Conservation (phyloP, 2,329 filamentous ascomycete species). For the Trichoderma koningiopsis region DNA sequence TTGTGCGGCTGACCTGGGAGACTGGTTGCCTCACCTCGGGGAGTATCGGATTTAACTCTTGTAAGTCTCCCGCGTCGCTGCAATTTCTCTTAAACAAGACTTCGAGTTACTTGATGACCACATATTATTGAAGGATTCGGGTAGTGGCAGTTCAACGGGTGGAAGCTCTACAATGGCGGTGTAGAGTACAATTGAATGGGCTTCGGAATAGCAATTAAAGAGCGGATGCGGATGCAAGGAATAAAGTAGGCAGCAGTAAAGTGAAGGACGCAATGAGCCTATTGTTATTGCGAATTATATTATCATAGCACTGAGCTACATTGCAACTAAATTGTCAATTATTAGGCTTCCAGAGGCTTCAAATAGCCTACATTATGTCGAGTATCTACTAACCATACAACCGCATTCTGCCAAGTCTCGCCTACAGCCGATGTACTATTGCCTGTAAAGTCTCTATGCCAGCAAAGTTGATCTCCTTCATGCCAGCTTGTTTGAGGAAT, state of each 20-base stretch:
- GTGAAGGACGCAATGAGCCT: background rate
- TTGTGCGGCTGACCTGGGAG: background rate
- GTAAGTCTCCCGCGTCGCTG: background rate
- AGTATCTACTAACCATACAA: background rate
- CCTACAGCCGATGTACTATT: no score
- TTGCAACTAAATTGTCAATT: background rate
- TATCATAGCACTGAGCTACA: background rate
- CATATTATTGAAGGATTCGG: background rate
- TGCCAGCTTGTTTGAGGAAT: background rate
- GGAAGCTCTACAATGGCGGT: background rate
- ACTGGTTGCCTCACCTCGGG: background rate
- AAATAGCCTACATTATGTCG: background rate
- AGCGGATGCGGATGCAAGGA: background rate
- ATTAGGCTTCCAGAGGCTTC: background rate
- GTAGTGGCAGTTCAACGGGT: background rate
- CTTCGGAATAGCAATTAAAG: background rate
- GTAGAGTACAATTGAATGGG: background rate
- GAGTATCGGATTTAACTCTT: background rate
- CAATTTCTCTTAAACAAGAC: background rate
- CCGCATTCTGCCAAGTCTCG: background rate
- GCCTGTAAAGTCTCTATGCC: background rate
- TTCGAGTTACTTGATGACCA: background rate
- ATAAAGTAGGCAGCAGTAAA: background rate
- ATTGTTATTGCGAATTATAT: background rate
- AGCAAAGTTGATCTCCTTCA: constrained; percentile 16